Conservation (phyloP, 139 green algal genomes). For the Tetradesmus obliquus region DNA sequence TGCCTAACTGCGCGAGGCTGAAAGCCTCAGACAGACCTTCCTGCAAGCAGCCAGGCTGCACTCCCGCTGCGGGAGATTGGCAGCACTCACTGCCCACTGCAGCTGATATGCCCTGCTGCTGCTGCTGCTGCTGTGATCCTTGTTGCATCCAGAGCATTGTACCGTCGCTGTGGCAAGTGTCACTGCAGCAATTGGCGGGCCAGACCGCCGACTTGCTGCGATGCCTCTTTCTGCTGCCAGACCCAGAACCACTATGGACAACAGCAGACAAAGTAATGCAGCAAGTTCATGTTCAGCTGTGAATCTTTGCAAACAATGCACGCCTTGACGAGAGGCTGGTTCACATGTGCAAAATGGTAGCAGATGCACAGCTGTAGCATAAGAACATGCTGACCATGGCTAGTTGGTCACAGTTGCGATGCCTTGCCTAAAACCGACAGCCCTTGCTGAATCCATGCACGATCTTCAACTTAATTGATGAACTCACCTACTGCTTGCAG, state of each 20-base stretch:
- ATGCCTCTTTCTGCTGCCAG: not conserved
- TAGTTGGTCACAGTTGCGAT: too few species aligned
- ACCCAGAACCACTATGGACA: not conserved
- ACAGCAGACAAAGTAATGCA: not conserved
- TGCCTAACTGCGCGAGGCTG: not conserved
- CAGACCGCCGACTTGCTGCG: not conserved
- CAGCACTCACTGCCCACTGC: not conserved
- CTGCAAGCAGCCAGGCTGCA: conserved; percentile 1
- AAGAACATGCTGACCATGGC: too few species aligned
- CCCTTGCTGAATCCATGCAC: too few species aligned
- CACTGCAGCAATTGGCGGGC: not conserved
- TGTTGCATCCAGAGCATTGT: not conserved
- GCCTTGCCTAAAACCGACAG: too few species aligned
- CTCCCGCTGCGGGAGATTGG: not conserved
- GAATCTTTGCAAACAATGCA: too few species aligned
- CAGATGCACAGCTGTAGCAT: too few species aligned
- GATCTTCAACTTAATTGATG: too few species aligned
- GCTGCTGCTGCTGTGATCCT: not conserved
- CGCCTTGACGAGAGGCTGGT: too few species aligned
- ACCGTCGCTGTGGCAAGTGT: not conserved
- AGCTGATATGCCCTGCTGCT: not conserved
- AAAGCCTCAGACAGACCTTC: not conserved
- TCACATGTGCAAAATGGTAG: too few species aligned
- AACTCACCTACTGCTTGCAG: not conserved
- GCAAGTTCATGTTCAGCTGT: too few species aligned